Evolutionary conservation across 164 flowering plant species (phyloP).

Genomic region (Magnolia sinica): DNA sequence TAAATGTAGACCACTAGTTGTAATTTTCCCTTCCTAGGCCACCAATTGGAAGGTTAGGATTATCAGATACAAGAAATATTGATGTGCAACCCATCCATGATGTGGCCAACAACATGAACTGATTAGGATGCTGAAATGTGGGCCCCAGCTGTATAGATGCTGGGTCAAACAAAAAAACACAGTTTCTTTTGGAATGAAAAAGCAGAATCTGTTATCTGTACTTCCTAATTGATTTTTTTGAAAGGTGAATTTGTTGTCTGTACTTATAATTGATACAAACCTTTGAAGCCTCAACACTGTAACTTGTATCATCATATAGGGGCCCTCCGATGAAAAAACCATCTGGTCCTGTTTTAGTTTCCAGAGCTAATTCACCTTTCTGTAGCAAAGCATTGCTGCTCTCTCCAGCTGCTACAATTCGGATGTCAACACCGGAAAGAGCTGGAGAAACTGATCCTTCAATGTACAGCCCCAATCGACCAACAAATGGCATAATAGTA

Average conservation of each 20-base stretch:
- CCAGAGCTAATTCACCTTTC: conserved; percentile 68
- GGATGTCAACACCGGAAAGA: conserved; percentile 64
- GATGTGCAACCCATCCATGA: background rate
- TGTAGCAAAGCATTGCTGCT: conserved; percentile 48
- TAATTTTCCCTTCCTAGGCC: no score
- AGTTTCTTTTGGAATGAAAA: background rate
- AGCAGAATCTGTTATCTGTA: background rate
- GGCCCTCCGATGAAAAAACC: conserved; percentile 81
- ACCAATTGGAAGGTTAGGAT: no score
- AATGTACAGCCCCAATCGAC: conserved; percentile 74
- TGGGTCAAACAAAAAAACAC: background rate
- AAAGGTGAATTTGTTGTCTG: background rate
- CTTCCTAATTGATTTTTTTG: no score
- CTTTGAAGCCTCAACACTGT: conserved; percentile 77
- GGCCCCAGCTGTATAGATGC: background rate
- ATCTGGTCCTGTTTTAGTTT: conserved; percentile 67
- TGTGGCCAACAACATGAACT: background rate
- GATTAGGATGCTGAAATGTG: background rate
- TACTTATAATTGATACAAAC: conserved; percentile 30
- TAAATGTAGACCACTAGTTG: no score
- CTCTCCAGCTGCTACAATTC: conserved; percentile 58
- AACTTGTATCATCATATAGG: conserved; percentile 76
- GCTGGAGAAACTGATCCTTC: conserved; percentile 95
- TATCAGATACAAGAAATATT: no score
- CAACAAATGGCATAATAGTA: conserved; percentile 57